Percentiles rank a stretch among this genome's conserved stretches.
Conservation (phyloP, 768 basidiomycete species). For the Rhizopogon vulgaris region DNA sequence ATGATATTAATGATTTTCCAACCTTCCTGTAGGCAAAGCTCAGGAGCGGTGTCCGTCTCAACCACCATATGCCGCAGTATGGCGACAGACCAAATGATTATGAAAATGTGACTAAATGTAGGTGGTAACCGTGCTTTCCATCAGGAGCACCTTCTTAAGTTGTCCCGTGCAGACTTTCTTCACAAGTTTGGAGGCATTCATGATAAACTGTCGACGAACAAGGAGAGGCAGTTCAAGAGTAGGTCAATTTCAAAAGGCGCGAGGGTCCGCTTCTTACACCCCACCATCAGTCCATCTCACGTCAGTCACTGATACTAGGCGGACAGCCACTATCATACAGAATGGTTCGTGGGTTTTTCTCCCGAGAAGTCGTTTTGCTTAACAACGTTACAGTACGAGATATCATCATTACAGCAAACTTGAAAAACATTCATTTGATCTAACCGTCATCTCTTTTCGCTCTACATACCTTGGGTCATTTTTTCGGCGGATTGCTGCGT, state of each 20-base stretch:
- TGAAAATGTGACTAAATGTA: constrained; percentile 70
- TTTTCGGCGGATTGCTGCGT: background rate
- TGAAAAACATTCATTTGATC: constrained; percentile 45
- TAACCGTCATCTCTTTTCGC: constrained; percentile 6
- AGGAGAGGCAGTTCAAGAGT: constrained; percentile 70
- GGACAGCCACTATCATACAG: constrained; percentile 67
- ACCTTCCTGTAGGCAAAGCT: constrained; percentile 52
- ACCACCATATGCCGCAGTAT: constrained; percentile 64
- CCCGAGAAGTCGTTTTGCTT: constrained; percentile 1
- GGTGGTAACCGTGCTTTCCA: constrained; percentile 16
- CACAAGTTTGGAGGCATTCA: constrained; percentile 69
- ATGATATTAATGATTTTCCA: constrained; percentile 1
- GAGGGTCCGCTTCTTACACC: constrained; percentile 6
- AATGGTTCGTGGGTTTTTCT: constrained; percentile 42
- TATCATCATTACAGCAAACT: constrained; percentile 62
- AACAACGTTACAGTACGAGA: constrained; percentile 48
- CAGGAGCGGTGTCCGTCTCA: constrained; percentile 67
- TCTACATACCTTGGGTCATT: background rate
- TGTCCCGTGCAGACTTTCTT: constrained; percentile 51
- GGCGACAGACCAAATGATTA: constrained; percentile 76
- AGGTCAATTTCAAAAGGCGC: constrained; percentile 16
- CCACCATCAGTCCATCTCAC: constrained; percentile 61
- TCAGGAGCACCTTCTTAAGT: background rate
- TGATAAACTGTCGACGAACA: constrained; percentile 62
- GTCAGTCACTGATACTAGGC: constrained; percentile 74